Conservation (phyloP, 768 basidiomycete genomes). For the Hysterangium stoloniferum region DNA sequence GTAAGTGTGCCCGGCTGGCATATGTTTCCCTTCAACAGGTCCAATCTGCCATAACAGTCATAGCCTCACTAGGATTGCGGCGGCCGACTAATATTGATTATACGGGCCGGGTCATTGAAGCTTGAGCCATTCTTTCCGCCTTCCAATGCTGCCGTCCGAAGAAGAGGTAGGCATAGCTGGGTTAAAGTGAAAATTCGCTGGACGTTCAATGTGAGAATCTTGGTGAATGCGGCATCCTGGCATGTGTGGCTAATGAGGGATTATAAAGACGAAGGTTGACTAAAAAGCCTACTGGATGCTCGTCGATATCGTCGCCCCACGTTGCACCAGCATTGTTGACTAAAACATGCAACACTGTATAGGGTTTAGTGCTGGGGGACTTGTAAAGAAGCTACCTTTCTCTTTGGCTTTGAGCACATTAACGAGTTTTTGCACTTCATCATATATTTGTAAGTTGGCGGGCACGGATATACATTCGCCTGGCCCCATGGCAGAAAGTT, state of each 20-base stretch:
- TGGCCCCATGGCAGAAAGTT: constrained; percentile 45
- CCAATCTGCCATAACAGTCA: constrained; percentile 37
- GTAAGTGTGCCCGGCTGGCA: constrained; percentile 54
- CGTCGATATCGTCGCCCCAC: constrained; percentile 41
- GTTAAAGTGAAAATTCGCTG: constrained; percentile 59
- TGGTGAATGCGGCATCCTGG: constrained; percentile 50
- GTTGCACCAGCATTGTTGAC: constrained; percentile 62
- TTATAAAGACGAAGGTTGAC: constrained; percentile 12
- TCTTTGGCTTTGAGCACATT: constrained; percentile 44
- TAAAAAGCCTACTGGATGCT: constrained; percentile 33
- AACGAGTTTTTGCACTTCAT: constrained; percentile 47
- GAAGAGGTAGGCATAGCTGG: constrained; percentile 50
- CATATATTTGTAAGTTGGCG: constrained; percentile 45
- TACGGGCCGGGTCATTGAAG: constrained; percentile 42
- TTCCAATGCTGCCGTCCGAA: constrained; percentile 37
- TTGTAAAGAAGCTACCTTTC: constrained; percentile 16
- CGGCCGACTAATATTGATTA: constrained; percentile 44
- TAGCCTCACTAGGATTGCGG: background rate
- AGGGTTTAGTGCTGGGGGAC: background rate
- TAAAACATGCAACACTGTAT: constrained; percentile 39
- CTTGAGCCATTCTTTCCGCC: constrained; percentile 29
- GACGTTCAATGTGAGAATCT: constrained; percentile 54
- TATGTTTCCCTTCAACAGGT: constrained; percentile 48
- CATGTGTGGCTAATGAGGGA: constrained; percentile 2
- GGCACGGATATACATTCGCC: constrained; percentile 47